Evolutionary conservation across 1,284 basidiomycete genomes (phyloP).

Genomic region (Paramarasmius palmivorus): DNA sequence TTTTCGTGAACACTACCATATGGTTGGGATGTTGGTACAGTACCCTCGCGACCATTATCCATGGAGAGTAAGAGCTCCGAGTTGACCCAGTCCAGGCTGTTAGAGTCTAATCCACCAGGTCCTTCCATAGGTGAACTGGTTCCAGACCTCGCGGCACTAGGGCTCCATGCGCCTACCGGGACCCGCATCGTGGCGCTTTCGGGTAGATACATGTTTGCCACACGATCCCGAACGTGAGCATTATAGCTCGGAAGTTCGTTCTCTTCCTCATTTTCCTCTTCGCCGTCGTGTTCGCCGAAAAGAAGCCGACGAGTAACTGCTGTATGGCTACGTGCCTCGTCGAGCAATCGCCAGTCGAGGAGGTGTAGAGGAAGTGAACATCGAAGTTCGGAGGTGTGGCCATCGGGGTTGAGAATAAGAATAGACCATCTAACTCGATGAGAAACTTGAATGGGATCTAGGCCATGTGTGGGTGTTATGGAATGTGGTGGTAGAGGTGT

Average conservation of each 20-base stretch:
- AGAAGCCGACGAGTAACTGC: constrained; percentile 25
- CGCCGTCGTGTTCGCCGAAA: constrained; percentile 20
- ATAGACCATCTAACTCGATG: constrained; percentile 80
- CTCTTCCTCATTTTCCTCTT: constrained; percentile 54
- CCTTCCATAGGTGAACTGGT: constrained; percentile 25
- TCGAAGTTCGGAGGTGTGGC: constrained; percentile 86
- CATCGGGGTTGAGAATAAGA: constrained; percentile 82
- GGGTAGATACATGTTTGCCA: constrained; percentile 77
- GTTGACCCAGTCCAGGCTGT: constrained; percentile 73
- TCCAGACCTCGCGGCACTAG: constrained; percentile 30
- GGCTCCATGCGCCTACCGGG: constrained; percentile 58
- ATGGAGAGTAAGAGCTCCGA: constrained; percentile 77
- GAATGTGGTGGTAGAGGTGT: constrained; percentile 47
- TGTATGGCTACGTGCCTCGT: constrained; percentile 74
- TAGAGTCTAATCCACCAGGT: constrained; percentile 14
- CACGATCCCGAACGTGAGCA: constrained; percentile 86
- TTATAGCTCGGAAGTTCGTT: constrained; percentile 83
- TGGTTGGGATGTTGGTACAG: constrained; percentile 18
- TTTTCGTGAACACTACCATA: constrained; percentile 1
- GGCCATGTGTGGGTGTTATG: constrained; percentile 62
- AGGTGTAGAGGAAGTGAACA: constrained; percentile 88
- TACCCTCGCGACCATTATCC: constrained; percentile 31
- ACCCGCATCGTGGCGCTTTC: constrained; percentile 67
- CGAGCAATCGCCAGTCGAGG: constrained; percentile 70
- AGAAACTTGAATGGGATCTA: constrained; percentile 72